A percentile compares a stretch with the other conserved stretches of the same genome.
Conservation (phyloP, 768 basidiomycete genomes). For the Leucosporidium scottii region DNA sequence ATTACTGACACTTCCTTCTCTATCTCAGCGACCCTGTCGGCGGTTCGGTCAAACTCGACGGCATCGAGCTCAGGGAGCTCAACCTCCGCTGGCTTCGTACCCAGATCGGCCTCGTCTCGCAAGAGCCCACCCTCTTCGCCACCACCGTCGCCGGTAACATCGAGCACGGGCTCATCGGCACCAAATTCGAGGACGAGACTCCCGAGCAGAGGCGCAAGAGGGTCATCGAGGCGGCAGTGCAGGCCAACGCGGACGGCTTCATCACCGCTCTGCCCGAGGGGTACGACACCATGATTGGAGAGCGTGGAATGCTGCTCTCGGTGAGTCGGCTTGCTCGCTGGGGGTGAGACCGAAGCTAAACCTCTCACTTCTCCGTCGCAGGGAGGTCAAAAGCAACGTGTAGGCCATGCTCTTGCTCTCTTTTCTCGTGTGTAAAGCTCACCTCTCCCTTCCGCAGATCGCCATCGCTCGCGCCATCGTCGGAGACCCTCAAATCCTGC, state of each 20-base stretch:
- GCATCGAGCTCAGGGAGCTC: slow-evolving; percentile 44
- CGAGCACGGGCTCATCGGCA: slow-evolving; percentile 48
- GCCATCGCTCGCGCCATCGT: slow-evolving; percentile 48
- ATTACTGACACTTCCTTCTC: neutral
- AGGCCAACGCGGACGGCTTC: slow-evolving; percentile 50
- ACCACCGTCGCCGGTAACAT: slow-evolving; percentile 48
- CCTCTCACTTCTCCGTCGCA: too few relatives aligned
- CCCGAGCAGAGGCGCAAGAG: slow-evolving; percentile 44
- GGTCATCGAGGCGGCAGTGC: slow-evolving; percentile 46
- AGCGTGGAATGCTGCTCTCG: slow-evolving; percentile 48
- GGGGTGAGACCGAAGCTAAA: too few relatives aligned
- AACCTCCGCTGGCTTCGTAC: slow-evolving; percentile 44
- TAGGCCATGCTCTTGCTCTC: neutral
- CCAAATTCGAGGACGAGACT: slow-evolving; percentile 41
- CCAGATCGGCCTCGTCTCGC: slow-evolving; percentile 46
- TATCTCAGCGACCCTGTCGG: slow-evolving; percentile 44
- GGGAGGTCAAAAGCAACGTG: slow-evolving; percentile 43
- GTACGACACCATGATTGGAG: slow-evolving; percentile 47
- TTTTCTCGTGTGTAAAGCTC: rapidly evolving
- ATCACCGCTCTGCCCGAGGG: slow-evolving; percentile 47
- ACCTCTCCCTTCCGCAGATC: slow-evolving; percentile 30
- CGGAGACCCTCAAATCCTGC: slow-evolving; percentile 41
- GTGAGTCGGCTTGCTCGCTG: too few relatives aligned
- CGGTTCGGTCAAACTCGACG: slow-evolving; percentile 45
- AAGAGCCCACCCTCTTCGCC: slow-evolving; percentile 46